Evolutionary conservation across 2,329 filamentous ascomycete species (phyloP).

Genomic region (Phialophora tarda): DNA sequence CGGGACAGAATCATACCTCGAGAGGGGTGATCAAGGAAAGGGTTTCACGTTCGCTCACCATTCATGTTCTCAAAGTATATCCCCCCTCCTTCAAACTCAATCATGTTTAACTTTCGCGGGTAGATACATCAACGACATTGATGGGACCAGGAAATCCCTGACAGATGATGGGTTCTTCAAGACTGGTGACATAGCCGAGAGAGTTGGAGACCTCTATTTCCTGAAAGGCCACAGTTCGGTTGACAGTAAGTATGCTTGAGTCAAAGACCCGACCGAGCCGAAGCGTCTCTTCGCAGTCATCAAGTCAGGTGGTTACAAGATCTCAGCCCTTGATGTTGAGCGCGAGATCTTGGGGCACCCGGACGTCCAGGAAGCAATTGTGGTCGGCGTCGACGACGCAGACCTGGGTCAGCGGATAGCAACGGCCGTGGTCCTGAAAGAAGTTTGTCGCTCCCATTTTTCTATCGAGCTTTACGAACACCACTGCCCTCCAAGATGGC

Average conservation of each 20-base stretch:
- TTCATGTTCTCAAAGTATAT: slow-evolving; percentile 49
- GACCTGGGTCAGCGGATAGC: slow-evolving; percentile 57
- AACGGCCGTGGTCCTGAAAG: slow-evolving; percentile 45
- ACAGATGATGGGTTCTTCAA: slow-evolving; percentile 47
- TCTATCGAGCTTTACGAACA: too few relatives aligned
- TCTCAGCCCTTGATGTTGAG: slow-evolving; percentile 57
- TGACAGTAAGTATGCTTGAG: slow-evolving; percentile 51
- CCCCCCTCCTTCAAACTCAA: background rate
- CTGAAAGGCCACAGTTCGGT: slow-evolving; percentile 54
- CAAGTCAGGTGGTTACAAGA: slow-evolving; percentile 50
- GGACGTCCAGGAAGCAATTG: slow-evolving; percentile 55
- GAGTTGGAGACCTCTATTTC: slow-evolving; percentile 45
- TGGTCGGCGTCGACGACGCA: slow-evolving; percentile 55
- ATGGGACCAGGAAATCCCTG: slow-evolving; percentile 34
- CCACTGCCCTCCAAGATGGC: background rate
- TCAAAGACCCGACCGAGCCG: background rate
- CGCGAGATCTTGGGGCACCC: slow-evolving; percentile 52
- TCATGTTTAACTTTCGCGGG: background rate
- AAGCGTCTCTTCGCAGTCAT: slow-evolving; percentile 18
- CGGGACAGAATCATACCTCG: slow-evolving; percentile 49
- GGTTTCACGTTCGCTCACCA: slow-evolving; percentile 48
- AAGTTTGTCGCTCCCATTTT: background rate
- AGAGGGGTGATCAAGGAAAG: slow-evolving; percentile 54
- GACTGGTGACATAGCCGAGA: slow-evolving; percentile 45
- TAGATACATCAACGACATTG: slow-evolving; percentile 44